Evolutionary conservation across 202 grass and related monocot genomes (phyloP), one percentile per base, ranked within the genome.

Genomic region (Setaria viridis): DNA sequence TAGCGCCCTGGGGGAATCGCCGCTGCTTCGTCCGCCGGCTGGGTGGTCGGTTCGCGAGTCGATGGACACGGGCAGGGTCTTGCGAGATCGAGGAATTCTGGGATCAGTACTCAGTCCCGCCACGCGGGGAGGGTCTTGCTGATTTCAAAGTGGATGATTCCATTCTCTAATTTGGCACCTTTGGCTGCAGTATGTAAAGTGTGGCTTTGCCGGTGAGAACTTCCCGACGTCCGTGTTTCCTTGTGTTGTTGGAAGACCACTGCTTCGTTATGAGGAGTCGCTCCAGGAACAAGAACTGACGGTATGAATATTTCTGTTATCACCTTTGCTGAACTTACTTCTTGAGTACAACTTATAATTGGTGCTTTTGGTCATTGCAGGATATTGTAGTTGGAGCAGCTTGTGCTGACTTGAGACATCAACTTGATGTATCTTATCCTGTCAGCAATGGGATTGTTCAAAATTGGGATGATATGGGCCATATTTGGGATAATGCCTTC

Each of bases 381-480:
- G 96, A 99, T 87, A 96, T 99, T 83, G 93, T 99, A 5, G 97
- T 99, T 29, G 97, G 97, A 88, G 93, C 93, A 78, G 93, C 97
- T 68, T 99, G 97, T 91, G 97, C 93, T 70, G 93, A 99, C 74
- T 70, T 96, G 87, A 95, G 93, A 67, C 97, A 99, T 78, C 97
- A 96, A 83, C 86, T 99, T 77, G 93, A 99, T 85, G 93, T 99
- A 79, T 96, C 96, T 50, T 99, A 96, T 93, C 96, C 91, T 79
- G 93, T 99, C 39, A 91, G 69, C 62, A 99, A 99, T 87, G 96
- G 93, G 39, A 99, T 99, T 88, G 91, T 95, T 72, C 96, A 99
- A 81, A 99, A 95, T 81, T 99, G 96, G 96, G 96, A 99, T 60
- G 96, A 99, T 74, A 99, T 99, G 93, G 89, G 91, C 67, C 96